Evolutionary conservation across 139 green algal genomes (phyloP).

Genomic region (Medakamo hakoo): DNA sequence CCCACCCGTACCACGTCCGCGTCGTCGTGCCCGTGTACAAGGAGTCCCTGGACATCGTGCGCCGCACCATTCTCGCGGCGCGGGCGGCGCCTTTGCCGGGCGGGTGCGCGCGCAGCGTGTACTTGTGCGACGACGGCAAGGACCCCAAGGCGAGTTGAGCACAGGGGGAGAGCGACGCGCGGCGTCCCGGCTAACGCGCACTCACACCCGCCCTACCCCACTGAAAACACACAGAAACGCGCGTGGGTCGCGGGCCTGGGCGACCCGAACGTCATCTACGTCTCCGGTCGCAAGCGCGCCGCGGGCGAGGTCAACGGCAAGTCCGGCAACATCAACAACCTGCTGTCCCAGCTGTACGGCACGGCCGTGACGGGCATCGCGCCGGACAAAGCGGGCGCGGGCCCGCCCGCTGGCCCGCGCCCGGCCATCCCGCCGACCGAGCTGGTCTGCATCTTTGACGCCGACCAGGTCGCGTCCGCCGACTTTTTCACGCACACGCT

Average conservation of each 20-base stretch:
- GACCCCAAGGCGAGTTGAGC: too few relatives aligned
- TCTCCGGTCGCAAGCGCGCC: slow-evolving; percentile 41
- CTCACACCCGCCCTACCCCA: too few relatives aligned
- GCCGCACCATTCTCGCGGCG: neutral
- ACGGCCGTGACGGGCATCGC: too few relatives aligned
- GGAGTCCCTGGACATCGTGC: slow-evolving; percentile 21
- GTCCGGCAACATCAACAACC: slow-evolving; percentile 62
- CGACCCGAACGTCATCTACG: slow-evolving; percentile 32
- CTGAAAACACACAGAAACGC: too few relatives aligned
- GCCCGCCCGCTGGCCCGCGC: too few relatives aligned
- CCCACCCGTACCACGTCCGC: slow-evolving; percentile 30
- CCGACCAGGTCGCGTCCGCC: slow-evolving; percentile 41
- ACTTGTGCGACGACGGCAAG: slow-evolving; percentile 38
- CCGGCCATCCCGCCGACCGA: slow-evolving; percentile 33
- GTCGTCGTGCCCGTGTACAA: slow-evolving; percentile 42
- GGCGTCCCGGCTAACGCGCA: too few relatives aligned
- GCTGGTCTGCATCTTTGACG: slow-evolving; percentile 62
- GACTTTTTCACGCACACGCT: slow-evolving; percentile 63
- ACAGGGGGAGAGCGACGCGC: too few relatives aligned
- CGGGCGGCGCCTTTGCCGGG: neutral
- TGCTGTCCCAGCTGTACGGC: slow-evolving; percentile 37
- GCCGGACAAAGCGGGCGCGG: too few relatives aligned
- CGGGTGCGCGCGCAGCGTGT: slow-evolving; percentile 12
- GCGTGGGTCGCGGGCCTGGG: slow-evolving; percentile 20
- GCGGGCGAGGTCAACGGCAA: slow-evolving; percentile 65